Percentiles rank a stretch among this genome's conserved stretches.
Conservation (phyloP, 139 green algal species). For the Micromonas pusilla region DNA sequence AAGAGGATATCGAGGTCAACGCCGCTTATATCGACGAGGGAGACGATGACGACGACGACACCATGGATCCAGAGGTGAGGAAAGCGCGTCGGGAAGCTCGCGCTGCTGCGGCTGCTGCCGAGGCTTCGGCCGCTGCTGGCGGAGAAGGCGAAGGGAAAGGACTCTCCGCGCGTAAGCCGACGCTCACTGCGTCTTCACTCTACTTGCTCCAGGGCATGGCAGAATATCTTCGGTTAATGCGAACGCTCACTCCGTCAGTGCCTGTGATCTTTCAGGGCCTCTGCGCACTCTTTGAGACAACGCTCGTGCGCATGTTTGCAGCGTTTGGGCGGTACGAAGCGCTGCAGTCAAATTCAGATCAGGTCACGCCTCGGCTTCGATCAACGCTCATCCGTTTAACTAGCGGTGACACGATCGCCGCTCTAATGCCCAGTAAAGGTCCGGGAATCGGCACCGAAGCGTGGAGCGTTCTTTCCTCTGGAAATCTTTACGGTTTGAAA, state of each 20-base stretch:
- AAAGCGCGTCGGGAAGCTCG: background rate
- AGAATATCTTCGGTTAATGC: constrained; percentile 21
- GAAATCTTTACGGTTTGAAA: constrained; percentile 34
- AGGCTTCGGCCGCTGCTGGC: background rate
- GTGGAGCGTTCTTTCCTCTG: constrained; percentile 12
- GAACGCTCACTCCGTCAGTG: background rate
- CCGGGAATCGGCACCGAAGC: background rate
- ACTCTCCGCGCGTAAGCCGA: background rate
- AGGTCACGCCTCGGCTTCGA: constrained; percentile 8
- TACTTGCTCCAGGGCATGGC: constrained; percentile 26
- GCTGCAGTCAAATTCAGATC: background rate
- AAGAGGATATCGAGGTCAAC: too few species aligned
- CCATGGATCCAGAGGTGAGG: background rate
- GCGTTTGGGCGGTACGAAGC: constrained; percentile 13
- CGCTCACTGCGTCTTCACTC: constrained; percentile 21
- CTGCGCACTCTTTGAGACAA: constrained; percentile 25
- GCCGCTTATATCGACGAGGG: background rate
- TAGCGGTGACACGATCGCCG: background rate
- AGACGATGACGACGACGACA: background rate
- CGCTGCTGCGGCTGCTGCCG: too few species aligned
- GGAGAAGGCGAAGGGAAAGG: background rate
- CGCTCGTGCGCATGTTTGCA: constrained; percentile 17
- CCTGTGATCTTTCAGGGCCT: constrained; percentile 21
- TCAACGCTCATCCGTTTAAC: background rate
- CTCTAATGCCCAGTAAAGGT: background rate